These are phyloP conservation scores for Craterostigma plantagineum DNA, from an alignment of 257 asterid genomes.

Conservation along the genomic window DNA sequence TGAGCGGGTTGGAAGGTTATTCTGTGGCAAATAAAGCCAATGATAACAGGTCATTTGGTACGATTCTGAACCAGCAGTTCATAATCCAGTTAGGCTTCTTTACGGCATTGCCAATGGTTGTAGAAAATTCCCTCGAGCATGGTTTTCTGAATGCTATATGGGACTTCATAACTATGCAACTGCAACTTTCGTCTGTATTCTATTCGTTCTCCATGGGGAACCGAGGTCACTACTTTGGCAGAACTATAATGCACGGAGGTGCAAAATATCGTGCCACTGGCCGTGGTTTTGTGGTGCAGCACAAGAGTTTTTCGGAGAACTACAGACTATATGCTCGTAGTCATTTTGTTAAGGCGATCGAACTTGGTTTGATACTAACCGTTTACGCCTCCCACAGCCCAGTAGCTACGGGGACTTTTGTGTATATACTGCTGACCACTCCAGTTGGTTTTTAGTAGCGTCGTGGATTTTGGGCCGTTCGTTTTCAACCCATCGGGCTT, in stretches of 20 bases:
- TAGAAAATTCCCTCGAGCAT: conserved; percentile 91
- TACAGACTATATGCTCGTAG: conserved; percentile 88
- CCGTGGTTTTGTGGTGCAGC: conserved; percentile 97
- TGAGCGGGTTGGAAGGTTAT: conserved; percentile 81
- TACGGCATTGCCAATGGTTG: conserved; percentile 92
- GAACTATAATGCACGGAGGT: conserved; percentile 96
- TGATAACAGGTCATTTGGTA: conserved; percentile 75
- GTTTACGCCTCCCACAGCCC: conserved; percentile 86
- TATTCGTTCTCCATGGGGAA: conserved; percentile 98
- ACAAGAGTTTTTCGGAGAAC: conserved; percentile 79
- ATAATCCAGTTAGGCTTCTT: conserved; percentile 87
- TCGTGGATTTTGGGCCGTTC: conserved; percentile 89
- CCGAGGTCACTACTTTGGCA: conserved; percentile 95
- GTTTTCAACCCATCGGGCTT: conserved; percentile 85
- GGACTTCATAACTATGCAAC: conserved; percentile 96
- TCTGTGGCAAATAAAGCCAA: conserved; percentile 21
- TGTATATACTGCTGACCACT: conserved; percentile 73
- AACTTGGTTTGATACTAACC: conserved; percentile 78
- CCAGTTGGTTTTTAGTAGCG: conserved; percentile 93
- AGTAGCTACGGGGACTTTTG: conserved; percentile 68
- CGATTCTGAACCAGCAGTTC: conserved; percentile 95
- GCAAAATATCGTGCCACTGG: conserved; percentile 98
- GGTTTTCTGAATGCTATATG: conserved; percentile 83
- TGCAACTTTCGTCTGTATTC: conserved; percentile 86
- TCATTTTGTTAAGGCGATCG: conserved; percentile 92